phyloP scores from a whole-genome alignment of 1,139 yeast species.

The Blastobotrys apis region DNA sequence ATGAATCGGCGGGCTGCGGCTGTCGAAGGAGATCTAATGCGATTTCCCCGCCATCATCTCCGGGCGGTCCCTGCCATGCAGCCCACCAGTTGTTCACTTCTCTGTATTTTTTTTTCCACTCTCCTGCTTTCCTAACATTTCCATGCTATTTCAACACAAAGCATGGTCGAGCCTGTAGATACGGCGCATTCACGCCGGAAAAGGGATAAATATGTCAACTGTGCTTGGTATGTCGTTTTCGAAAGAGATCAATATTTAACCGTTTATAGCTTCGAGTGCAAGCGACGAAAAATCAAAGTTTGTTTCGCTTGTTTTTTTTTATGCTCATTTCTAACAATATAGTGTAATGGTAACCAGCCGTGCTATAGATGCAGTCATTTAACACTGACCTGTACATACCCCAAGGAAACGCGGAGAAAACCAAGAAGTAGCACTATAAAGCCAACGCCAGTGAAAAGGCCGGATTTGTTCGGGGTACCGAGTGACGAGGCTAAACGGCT shows the following conservation, averaged over 20 bases:
- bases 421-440: constrained; percentile 1
- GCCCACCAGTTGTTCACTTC: too few relatives aligned
- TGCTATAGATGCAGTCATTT: constrained; percentile 20
- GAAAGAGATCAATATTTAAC: background rate
- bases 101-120: too few relatives aligned
- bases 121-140: too few relatives aligned
- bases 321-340: background rate
- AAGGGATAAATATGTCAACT: constrained; percentile 22
- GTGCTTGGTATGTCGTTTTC: constrained; percentile 20
- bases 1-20: too few relatives aligned
- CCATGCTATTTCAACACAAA: too few relatives aligned
- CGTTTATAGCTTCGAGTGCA: constrained; percentile 22
- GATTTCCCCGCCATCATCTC: too few relatives aligned
- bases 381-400: constrained; percentile 18
- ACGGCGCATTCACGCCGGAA: too few relatives aligned
- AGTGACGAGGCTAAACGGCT: constrained; percentile 18
- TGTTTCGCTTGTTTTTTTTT: background rate
- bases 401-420: constrained; percentile 11
- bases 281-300: constrained; percentile 23
- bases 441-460: constrained; percentile 4
- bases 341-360: constrained; percentile 18
- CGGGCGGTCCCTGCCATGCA: too few relatives aligned
- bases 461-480: constrained; percentile 17
- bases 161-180: too few relatives aligned
- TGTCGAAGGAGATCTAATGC: too few relatives aligned